Base-by-base conservation (phyloP, 2,329 filamentous ascomycete genomes). In the Blastomyces emzantsi region DNA sequence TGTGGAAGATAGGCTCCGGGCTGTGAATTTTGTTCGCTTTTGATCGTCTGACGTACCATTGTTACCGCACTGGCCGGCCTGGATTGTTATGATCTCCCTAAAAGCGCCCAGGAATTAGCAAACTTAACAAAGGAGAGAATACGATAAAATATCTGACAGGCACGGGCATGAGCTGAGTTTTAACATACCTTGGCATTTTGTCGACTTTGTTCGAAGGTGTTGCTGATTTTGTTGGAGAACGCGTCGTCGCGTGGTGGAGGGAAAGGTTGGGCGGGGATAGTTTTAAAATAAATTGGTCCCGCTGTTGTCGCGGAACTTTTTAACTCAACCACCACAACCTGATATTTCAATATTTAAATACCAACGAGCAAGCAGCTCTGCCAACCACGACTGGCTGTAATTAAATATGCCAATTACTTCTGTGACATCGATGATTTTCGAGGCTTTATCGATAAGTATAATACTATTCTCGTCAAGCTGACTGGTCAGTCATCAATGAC, bases 51-150 rank as follows among this genome's bases (percentile, higher is more conserved):
- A 89, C 90, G 82, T 76, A 96, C 92, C 93, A 86, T 92, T 97
- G 81, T 97, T 97, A 85, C 93, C 94, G 84, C 94, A 97, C 80
- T 97, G 94, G 84, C 94, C 94, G 69, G 95, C 93, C 80, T 99
- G 94, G 72, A 99, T 89, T 67, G 95, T 99, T 78, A 99, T 99
- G 73, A 99, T 99, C 85, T 99, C 94, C 79, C 94, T 97, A 71
- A 1, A 63, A 25, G 62, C 17, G 22, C 19, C 63, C 61, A 28
- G 62, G 62, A 25, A 63, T 43, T 19, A 63, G 69, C 30, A 36
- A 11, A 2, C 2, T 15, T 43, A 22, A 30, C 25, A 28, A 22
- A 25, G 41, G 30, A 19, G 30, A 19, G 8, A 33, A 25, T 11
- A 11, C 25, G n/a, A 47, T 1, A 22, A 17, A 25, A 30, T 43